A percentile compares a stretch with the other conserved stretches of the same genome.
These are phyloP conservation scores for Rutstroemia sp. DNA, from an alignment of 2,329 filamentous ascomycete species.

Conservation along the genomic window DNA sequence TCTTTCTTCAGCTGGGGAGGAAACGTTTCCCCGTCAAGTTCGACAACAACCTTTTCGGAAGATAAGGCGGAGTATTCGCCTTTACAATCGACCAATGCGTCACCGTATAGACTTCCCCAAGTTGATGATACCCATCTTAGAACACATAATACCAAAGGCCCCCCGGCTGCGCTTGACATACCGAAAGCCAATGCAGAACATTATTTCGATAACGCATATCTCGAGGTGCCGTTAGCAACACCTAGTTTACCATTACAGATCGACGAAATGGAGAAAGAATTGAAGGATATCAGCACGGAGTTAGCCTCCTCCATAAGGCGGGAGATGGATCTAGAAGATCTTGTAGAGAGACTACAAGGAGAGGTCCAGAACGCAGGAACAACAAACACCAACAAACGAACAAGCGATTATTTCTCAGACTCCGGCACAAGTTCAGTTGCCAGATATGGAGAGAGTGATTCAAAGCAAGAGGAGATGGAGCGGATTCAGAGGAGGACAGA, in stretches of 20 bases:
- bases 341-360: constrained; percentile 80
- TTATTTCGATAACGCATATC: constrained; percentile 26
- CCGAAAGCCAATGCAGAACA: constrained; percentile 31
- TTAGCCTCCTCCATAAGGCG: constrained; percentile 86
- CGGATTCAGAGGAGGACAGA: constrained; percentile 76
- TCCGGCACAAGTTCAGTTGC: constrained; percentile 79
- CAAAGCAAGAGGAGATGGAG: constrained; percentile 65
- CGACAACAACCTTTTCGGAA: constrained; percentile 54
- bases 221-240: constrained; percentile 27
- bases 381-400: constrained; percentile 55
- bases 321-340: constrained; percentile 93
- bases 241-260: constrained; percentile 46
- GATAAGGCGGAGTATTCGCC: constrained; percentile 44
- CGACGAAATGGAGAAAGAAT: constrained; percentile 87
- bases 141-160: constrained; percentile 23
- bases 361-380: constrained; percentile 54
- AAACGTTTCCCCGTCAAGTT: constrained; percentile 45
- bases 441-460: constrained; percentile 56
- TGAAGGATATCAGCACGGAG: constrained; percentile 88
- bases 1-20: constrained; percentile 63
- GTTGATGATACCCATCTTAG: constrained; percentile 20
- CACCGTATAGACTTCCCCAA: constrained; percentile 30
- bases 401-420: constrained; percentile 97
- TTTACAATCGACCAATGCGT: constrained; percentile 44
- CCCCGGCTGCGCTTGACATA: constrained; percentile 31